These are phyloP conservation scores for Globisporangium takayamanum DNA, from an alignment of 352 stramenopile species.

Conservation along the genomic window DNA sequence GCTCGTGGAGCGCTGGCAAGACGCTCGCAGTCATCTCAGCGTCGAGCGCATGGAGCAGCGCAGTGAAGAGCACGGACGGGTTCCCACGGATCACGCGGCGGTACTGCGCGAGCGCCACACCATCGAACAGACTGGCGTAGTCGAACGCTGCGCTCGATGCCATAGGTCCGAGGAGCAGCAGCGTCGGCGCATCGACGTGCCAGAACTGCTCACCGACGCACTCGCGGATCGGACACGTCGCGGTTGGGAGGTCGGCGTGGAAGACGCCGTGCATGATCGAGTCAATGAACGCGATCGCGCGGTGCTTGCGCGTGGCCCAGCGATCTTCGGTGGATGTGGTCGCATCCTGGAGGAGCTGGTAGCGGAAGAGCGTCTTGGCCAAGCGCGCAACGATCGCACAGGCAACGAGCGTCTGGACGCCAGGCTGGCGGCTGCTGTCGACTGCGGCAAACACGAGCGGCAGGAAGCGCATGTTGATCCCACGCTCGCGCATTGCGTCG, in stretches of 20 bases:
- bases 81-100: constrained; percentile 44
- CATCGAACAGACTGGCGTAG: constrained; percentile 3
- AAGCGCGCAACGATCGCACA: constrained; percentile 64
- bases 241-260: constrained; percentile 32
- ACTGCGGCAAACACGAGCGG: constrained; percentile 57
- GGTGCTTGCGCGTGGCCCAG: constrained; percentile 50
- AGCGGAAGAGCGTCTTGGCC: constrained; percentile 71
- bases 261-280: constrained; percentile 65
- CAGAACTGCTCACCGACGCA: constrained; percentile 68
- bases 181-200: constrained; percentile 57
- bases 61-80: constrained; percentile 51
- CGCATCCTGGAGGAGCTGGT: constrained; percentile 43
- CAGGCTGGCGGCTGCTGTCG: constrained; percentile 33
- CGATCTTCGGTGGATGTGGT: constrained; percentile 21
- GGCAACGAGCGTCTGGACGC: constrained; percentile 49
- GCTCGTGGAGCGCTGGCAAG: constrained; percentile 50
- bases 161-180: constrained; percentile 55
- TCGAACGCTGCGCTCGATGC: constrained; percentile 49
- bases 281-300: constrained; percentile 57
- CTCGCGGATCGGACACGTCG: constrained; percentile 21
- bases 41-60: constrained; percentile 47
- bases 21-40: constrained; percentile 43
- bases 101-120: constrained; percentile 29
- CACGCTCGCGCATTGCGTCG: constrained; percentile 45
- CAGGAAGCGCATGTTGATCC: constrained; percentile 64